Conservation (phyloP, 2,329 filamentous ascomycete species). For the Fusarium sp. region DNA sequence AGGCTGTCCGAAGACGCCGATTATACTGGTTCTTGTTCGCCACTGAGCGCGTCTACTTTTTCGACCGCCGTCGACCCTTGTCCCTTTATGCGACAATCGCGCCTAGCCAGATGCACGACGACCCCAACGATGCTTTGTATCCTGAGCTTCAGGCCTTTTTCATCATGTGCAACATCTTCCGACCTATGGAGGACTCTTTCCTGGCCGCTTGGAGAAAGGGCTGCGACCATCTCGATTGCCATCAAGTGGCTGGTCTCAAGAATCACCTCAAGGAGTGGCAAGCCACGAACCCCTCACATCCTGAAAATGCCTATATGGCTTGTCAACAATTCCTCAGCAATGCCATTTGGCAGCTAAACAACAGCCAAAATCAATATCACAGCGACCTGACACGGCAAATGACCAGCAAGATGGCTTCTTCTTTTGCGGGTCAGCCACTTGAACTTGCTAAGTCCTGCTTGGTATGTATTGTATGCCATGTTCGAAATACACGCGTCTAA, state of each 20-base stretch:
- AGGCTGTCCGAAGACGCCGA: conserved; percentile 70
- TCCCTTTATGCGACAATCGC: conserved; percentile 75
- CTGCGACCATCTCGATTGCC: conserved; percentile 63
- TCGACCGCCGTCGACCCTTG: conserved; percentile 75
- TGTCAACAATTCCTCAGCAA: conserved; percentile 74
- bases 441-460: conserved; percentile 79
- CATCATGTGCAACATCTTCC: conserved; percentile 69
- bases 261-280: conserved; percentile 65
- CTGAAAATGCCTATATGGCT: conserved; percentile 63
- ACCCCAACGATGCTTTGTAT: conserved; percentile 64
- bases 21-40: conserved; percentile 79
- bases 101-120: conserved; percentile 69
- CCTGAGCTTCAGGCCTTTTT: conserved; percentile 66
- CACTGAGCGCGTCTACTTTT: conserved; percentile 76
- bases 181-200: conserved; percentile 72
- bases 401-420: conserved; percentile 71
- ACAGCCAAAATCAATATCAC: conserved; percentile 33
- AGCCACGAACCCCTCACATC: conserved; percentile 58
- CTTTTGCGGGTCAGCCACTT: conserved; percentile 76
- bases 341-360: conserved; percentile 69
- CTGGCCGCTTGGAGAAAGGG: conserved; percentile 74
- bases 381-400: conserved; percentile 43
- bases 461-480: conserved; percentile 56
- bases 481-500: conserved; percentile 7
- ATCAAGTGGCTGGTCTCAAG: conserved; percentile 67